phyloP scores from a whole-genome alignment of 2,329 filamentous ascomycete species.

The Trichophaea hybrida region DNA sequence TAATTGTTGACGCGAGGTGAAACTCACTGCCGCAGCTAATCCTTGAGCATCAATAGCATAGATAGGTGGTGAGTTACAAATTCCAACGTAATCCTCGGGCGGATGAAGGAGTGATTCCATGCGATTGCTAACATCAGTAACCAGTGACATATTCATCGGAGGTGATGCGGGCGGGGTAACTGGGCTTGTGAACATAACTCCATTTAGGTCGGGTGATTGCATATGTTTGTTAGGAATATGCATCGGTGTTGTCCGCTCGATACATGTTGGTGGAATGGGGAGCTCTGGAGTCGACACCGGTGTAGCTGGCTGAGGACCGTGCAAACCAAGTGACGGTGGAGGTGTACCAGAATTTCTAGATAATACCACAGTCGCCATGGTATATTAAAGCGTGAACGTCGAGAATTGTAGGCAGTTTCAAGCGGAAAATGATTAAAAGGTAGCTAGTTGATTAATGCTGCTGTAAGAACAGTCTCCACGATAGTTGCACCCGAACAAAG shows the following conservation, averaged over 20 bases:
- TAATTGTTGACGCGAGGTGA: constrained; percentile 62
- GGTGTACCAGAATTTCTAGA: constrained; percentile 19
- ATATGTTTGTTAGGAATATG: constrained; percentile 29
- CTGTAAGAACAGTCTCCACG: too few relatives aligned
- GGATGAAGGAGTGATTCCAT: constrained; percentile 61
- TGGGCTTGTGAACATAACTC: constrained; percentile 29
- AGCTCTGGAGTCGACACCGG: constrained; percentile 17
- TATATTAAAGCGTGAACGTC: background rate
- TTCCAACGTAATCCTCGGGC: constrained; percentile 47
- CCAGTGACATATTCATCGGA: constrained; percentile 35
- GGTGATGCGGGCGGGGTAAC: constrained; percentile 54
- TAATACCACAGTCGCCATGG: constrained; percentile 17
- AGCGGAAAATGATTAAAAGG: too few relatives aligned
- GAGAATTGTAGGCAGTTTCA: background rate
- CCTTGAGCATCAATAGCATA: constrained; percentile 58
- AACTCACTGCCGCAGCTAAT: constrained; percentile 59
- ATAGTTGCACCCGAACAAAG: too few relatives aligned
- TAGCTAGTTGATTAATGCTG: too few relatives aligned
- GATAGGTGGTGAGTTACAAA: constrained; percentile 44
- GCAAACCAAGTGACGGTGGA: constrained; percentile 10
- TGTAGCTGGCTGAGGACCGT: constrained; percentile 33
- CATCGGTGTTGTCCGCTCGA: constrained; percentile 22
- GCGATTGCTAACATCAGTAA: constrained; percentile 34
- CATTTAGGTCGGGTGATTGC: constrained; percentile 23
- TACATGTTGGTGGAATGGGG: constrained; percentile 22